Conservation (phyloP, 2,329 filamentous ascomycete genomes). For the Neonectria magnoliae region DNA sequence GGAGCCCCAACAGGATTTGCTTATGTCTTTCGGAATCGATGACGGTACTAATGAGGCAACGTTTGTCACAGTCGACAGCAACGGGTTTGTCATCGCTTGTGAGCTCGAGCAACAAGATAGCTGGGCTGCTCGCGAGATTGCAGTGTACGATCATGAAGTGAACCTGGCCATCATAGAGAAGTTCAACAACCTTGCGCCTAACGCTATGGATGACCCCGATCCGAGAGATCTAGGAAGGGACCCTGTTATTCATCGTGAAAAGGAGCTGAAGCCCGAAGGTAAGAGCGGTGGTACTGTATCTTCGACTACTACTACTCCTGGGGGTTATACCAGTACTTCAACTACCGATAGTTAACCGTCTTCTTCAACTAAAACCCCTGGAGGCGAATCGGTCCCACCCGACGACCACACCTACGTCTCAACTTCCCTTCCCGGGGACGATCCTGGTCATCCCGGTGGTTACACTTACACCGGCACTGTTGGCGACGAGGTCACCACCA, state of each 20-base stretch:
- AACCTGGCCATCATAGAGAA: background rate
- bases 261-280: background rate
- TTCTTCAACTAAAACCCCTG: background rate
- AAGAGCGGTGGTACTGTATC: background rate
- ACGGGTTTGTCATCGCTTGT: background rate
- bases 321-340: background rate
- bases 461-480: background rate
- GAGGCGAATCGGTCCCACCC: too few relatives aligned
- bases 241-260: background rate
- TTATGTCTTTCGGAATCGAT: constrained; percentile 1
- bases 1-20: constrained; percentile 2
- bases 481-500: background rate
- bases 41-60: background rate
- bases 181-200: background rate
- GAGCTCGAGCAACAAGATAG: background rate
- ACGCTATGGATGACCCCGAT: background rate
- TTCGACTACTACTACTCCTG: background rate
- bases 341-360: background rate
- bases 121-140: background rate
- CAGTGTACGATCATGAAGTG: constrained; percentile 4
- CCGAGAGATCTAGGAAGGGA: background rate
- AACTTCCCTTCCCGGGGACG: background rate
- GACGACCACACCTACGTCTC: background rate
- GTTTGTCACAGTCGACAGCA: background rate
- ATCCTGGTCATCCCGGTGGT: background rate